Conservation (phyloP, 106 monocot genomes). For the Dendrobium huoshanense region DNA sequence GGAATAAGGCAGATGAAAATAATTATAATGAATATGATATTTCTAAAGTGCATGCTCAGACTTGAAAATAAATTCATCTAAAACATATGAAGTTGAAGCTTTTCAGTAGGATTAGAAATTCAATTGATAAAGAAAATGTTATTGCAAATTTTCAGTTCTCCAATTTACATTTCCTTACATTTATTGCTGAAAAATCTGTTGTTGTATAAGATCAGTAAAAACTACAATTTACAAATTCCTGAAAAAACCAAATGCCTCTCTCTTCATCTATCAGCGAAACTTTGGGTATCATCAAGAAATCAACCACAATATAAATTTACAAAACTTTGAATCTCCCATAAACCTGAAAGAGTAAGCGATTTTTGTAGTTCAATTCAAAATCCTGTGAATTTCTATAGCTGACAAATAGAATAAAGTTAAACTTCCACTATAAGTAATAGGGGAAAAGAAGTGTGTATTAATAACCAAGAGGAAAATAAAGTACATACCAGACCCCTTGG, state of each 20-base stretch:
- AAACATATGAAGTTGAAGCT: neutral
- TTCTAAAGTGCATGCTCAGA: neutral
- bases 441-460: neutral
- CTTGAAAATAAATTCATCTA: neutral
- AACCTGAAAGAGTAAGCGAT: neutral
- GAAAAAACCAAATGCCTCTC: constrained; percentile 26
- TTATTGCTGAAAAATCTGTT: neutral
- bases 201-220: constrained; percentile 30
- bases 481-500: constrained; percentile 11
- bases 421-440: neutral
- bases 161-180: neutral
- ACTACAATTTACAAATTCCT: constrained; percentile 68
- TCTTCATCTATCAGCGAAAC: constrained; percentile 20
- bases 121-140: neutral
- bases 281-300: constrained; percentile 7
- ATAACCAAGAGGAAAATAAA: neutral
- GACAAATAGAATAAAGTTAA: neutral
- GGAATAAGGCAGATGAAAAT: neutral
- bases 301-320: neutral
- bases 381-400: neutral
- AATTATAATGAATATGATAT: neutral
- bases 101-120: neutral
- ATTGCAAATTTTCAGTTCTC: neutral
- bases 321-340: constrained; percentile 6
- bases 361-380: neutral